Evolutionary conservation across 805 yeast genomes (phyloP), one percentile per base, ranked within the genome.

Genomic region (Starmerella apis): DNA sequence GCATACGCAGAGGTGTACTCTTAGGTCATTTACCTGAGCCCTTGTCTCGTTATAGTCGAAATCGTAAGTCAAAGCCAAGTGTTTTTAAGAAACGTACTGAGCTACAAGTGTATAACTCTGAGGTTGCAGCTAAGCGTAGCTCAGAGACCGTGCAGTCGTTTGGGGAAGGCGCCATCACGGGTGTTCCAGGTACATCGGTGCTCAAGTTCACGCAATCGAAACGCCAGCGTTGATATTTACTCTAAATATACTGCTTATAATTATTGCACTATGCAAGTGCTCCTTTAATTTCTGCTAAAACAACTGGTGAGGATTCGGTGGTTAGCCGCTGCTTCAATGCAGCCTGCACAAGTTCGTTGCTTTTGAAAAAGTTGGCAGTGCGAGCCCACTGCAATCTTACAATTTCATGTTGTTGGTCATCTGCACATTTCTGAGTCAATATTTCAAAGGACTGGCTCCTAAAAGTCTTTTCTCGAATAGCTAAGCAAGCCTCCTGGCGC

Each of bases 371-470:
- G 3, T 59, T 60, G 1, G 68, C 76, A n/a, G 69, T 64, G 30
- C 68, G 63, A 1, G 71, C 66, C 43, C 72, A 64, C 25, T 77
- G 77, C 19, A 81, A 63, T 48, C 80, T 72, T 3, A 81, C 84
- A 52, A 73, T 76, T 59, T 83, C 90, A 51, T 54, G 52, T 19
- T 33, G 53, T 31, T 51, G 50, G 19, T 56, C 61, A 9, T 43
- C 16, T 7, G 54, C 52, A 35, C 59, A 50, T 6, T 32, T 20
- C 4, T 38, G 38, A n/a, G 55, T 48, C 16, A 47, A 23, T 3
- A 41, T 30, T 4, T n/a, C 10, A 59, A 61, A 59, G 2, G 53
- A 20, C 1, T 25, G 37, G 4, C 10, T 24, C 37, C 54, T 44
- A 39, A 53, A 56, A 5, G 38, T 42, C 13, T 47, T 38, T 8